Conservation (phyloP, 192 early-diverging fungal species). For the Dispira parvispora region DNA sequence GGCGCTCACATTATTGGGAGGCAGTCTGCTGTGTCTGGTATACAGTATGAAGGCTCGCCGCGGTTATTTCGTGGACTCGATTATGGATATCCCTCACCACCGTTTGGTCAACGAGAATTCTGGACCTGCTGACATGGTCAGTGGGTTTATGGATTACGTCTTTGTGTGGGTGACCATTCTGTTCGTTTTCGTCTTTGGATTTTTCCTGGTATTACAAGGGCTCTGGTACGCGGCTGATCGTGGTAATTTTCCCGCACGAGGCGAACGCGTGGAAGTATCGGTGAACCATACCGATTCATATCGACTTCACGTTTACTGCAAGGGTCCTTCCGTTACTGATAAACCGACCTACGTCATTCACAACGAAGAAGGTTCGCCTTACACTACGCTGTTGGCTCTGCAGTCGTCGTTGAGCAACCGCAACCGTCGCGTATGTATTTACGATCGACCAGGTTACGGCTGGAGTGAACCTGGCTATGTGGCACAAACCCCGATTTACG, state of each 20-base stretch:
- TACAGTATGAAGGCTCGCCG: slow-evolving; percentile 27
- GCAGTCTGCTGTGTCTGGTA: slow-evolving; percentile 14
- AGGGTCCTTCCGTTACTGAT: slow-evolving; percentile 11
- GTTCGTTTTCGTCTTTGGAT: slow-evolving; percentile 19
- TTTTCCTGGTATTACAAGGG: slow-evolving; percentile 27
- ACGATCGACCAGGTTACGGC: slow-evolving; percentile 32
- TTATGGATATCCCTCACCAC: slow-evolving; percentile 32
- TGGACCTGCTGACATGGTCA: slow-evolving; percentile 17
- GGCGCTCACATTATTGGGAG: slow-evolving; percentile 20
- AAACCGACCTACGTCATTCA: slow-evolving; percentile 24
- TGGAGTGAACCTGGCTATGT: slow-evolving; percentile 34
- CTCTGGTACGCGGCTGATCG: slow-evolving; percentile 26
- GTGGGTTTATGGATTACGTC: slow-evolving; percentile 18
- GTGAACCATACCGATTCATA: slow-evolving; percentile 26
- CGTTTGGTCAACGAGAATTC: slow-evolving; percentile 21
- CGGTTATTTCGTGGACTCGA: slow-evolving; percentile 26
- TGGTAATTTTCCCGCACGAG: slow-evolving; percentile 17
- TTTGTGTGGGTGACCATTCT: slow-evolving; percentile 23
- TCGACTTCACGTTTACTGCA: slow-evolving; percentile 28
- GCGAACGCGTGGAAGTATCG: slow-evolving; percentile 23
- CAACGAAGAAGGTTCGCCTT: slow-evolving; percentile 30
- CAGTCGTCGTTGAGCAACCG: slow-evolving; percentile 19
- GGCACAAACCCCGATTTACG: slow-evolving; percentile 26
- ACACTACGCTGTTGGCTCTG: slow-evolving; percentile 26
- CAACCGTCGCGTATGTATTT: slow-evolving; percentile 25